Evolutionary conservation across 257 asterid genomes (phyloP), one percentile per base, ranked within the genome.

Genomic region (Craterostigma plantagineum): DNA sequence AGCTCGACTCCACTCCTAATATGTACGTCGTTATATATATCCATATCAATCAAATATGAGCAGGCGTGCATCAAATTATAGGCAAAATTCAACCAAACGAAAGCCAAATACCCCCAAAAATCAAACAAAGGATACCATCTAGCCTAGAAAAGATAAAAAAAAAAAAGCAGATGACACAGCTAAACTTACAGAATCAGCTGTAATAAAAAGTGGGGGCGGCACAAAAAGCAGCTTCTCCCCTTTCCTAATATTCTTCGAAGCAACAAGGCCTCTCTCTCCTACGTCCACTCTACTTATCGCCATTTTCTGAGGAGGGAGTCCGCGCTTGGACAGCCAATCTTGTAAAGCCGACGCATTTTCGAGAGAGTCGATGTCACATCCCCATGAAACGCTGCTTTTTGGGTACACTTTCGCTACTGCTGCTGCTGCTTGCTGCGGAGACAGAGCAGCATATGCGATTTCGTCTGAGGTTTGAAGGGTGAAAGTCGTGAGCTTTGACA

Each of bases 221-320:
- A 86, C 92, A 48, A 81, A 86, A 1, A 86, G 94, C 55, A 86
- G 54, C 42, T 75, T 86, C 63, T 86, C 96, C 6, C 94, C 94
- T 64, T 75, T 86, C 61, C 96, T 73, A 10, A 86, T 68, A 45
- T 76, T 81, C 37, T 75, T 78, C 38, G 77, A 62, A 51, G 96
- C 94, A 38, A 86, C 94, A 7, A 86, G 80, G 0, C 96, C 96
- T 48, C 96, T 73, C 67, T 81, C 96, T 43, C 96, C 96, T 10
- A 86, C 75, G 9, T 77, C 84, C 55, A 86, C 96, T 58, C 59
- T 86, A 58, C 62, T 61, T 45, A 86, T 66, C 4, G 49, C 94
- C 96, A 86, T 77, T 48, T 78, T 86, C 66, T 86, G 96, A 4
- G 72, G 62, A 54, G 96, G 96, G 51, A 81, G 62, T n/a, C 94